A percentile compares a stretch with the other conserved stretches of the same genome.
These are phyloP conservation scores for Eucalyptus camaldulensis DNA, from an alignment of 345 rosid species.

Conservation along the genomic window DNA sequence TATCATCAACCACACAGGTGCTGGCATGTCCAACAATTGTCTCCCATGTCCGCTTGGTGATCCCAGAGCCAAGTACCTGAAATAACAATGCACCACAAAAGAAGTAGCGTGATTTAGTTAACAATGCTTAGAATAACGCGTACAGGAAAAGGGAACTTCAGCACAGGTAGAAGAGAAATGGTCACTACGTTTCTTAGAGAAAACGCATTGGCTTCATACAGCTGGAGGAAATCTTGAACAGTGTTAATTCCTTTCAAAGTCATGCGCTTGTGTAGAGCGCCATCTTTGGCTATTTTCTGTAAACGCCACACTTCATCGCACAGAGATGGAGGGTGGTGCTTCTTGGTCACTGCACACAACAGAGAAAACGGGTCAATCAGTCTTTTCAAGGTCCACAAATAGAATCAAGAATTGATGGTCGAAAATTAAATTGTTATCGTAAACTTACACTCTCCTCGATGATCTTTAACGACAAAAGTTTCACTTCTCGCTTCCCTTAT, in stretches of 20 bases:
- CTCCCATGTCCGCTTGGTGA: conserved; percentile 43
- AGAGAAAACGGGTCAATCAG: background rate
- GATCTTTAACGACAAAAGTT: conserved; percentile 26
- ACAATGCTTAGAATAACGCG: background rate
- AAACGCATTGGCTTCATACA: background rate
- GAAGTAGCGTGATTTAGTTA: background rate
- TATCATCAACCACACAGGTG: conserved; percentile 37
- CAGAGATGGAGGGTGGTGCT: conserved; percentile 27
- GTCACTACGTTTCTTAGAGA: conserved; percentile 28
- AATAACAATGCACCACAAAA: background rate
- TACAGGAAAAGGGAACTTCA: background rate
- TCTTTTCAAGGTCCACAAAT: background rate
- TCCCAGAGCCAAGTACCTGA: conserved; percentile 35
- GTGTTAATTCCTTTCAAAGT: background rate
- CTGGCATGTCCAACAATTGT: conserved; percentile 49
- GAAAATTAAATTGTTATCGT: background rate
- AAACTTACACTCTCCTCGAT: conserved; percentile 21
- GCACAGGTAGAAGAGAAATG: background rate
- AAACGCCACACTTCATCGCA: conserved; percentile 26
- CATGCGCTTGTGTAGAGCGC: conserved; percentile 11
- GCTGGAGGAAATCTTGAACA: conserved; percentile 14
- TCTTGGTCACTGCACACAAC: conserved; percentile 14
- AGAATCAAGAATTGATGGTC: background rate
- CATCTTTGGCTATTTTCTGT: conserved; percentile 26
- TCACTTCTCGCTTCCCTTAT: conserved; percentile 23